A percentile compares a stretch with the other conserved stretches of the same genome.
These are phyloP conservation scores for Fusarium secorum DNA, from an alignment of 2,329 filamentous ascomycete genomes.

Conservation along the genomic window DNA sequence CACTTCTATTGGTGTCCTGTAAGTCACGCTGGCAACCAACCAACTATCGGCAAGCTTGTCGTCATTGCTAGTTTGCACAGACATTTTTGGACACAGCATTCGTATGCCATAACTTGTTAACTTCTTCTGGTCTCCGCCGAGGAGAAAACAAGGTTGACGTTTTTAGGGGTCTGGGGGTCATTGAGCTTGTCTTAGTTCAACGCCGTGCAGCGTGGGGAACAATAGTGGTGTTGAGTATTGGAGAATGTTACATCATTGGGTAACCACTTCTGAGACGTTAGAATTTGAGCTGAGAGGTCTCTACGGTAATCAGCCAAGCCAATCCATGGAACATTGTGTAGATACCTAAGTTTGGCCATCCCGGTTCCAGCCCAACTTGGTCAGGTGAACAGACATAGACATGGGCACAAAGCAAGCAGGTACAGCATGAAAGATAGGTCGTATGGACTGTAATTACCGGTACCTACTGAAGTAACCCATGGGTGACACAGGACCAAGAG, in stretches of 20 bases:
- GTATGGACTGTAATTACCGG: not conserved
- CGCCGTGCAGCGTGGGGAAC: constrained; percentile 32
- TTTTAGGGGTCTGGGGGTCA: not conserved
- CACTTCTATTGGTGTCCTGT: not conserved
- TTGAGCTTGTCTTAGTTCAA: constrained; percentile 22
- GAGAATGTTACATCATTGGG: constrained; percentile 19
- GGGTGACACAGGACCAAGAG: not conserved
- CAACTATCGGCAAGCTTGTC: constrained; percentile 2
- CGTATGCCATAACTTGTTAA: not conserved
- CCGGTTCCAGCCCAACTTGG: not conserved
- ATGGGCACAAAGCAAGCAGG: not conserved
- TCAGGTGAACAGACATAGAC: not conserved
- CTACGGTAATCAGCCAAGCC: not conserved
- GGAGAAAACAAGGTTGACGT: constrained; percentile 18
- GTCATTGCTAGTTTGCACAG: constrained; percentile 16
- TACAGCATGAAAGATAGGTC: not conserved
- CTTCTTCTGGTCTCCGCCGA: not conserved
- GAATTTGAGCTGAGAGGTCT: not conserved
- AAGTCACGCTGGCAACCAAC: not conserved
- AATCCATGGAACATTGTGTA: not conserved
- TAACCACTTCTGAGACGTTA: not conserved
- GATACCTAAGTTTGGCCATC: not conserved
- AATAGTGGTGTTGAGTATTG: not conserved
- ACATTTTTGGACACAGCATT: not conserved
- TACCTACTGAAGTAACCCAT: not conserved